Base-by-base conservation (phyloP, 768 basidiomycete species). In the Austroboletus festivus region DNA sequence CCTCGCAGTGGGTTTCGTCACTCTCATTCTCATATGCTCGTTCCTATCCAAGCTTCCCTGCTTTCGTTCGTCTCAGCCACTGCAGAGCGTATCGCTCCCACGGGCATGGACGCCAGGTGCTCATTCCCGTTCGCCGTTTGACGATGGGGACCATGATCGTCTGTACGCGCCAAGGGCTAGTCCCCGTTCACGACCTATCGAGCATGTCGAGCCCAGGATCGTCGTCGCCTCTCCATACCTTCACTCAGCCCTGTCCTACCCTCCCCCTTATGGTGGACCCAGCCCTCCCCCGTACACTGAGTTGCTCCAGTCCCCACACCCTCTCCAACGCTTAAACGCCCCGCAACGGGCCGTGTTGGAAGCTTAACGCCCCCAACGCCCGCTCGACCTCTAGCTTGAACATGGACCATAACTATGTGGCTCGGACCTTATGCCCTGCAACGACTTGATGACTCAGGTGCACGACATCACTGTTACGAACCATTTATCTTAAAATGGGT, bases 281-380 rank as follows among this genome's bases (percentile, higher is more conserved):
- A 38, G 30, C 10, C 59, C 35, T n/a, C 60, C 60, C 2, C 16
- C 56, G 5, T 59, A 59, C 24, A 4, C 34, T 5, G 26, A 31
- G 21, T 3, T 18, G 20, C 30, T 18, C 7, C 39, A 4, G 35
- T 18, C 35, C 4, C 35, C 15, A 13, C 15, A 30, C 9, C 33
- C 50, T 22, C 26, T 28, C 16, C 42, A 49, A 19, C 16, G 23
- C 23, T 26, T 13, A n/a, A 26, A 5, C 20, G 5, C n/a, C 6
- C 54, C 46, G 3, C 51, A 48, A 0, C 28, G 23, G 31, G 58
- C 44, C 24, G 38, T 42, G 7, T 30, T 40, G 9, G 42, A 28
- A 41, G n/a, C n/a, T n/a, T n/a, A n/a, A n/a, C n/a, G n/a, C n/a
- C n/a, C n/a, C n/a, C n/a, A n/a, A n/a, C n/a, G n/a, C n/a, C n/a